Conservation (phyloP, 208 protist genomes). For the Trichomonas tenax region DNA sequence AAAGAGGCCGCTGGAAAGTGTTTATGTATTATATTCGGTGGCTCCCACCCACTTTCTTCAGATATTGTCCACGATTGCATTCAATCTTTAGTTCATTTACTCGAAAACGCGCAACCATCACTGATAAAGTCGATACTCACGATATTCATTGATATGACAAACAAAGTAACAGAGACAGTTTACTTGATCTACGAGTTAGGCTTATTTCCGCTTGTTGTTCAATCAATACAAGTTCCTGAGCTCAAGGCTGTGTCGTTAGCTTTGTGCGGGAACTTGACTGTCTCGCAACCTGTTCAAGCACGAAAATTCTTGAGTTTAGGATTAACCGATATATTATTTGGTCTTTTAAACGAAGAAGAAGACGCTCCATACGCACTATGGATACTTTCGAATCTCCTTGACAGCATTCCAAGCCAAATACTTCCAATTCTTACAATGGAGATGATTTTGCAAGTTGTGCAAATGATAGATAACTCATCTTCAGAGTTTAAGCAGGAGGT, state of each 20-base stretch:
- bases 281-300: neutral
- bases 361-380: neutral
- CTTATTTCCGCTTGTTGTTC: neutral
- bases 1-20: neutral
- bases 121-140: neutral
- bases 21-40: neutral
- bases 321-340: neutral
- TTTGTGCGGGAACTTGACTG: neutral
- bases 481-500: neutral
- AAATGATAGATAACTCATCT: neutral
- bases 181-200: neutral
- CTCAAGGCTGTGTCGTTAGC: neutral
- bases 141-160: neutral
- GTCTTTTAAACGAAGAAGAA: neutral
- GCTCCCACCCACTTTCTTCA: neutral
- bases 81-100: neutral
- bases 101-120: neutral
- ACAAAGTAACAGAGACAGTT: neutral
- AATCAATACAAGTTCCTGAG: neutral
- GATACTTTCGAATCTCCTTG: neutral
- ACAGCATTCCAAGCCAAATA: neutral
- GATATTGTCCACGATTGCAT: neutral
- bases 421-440: neutral
- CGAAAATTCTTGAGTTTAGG: neutral
- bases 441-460: neutral